Percentiles rank a stretch among this genome's conserved stretches.
These are phyloP conservation scores for Micromonas pusilla DNA, from an alignment of 139 green algal genomes.

Conservation along the genomic window DNA sequence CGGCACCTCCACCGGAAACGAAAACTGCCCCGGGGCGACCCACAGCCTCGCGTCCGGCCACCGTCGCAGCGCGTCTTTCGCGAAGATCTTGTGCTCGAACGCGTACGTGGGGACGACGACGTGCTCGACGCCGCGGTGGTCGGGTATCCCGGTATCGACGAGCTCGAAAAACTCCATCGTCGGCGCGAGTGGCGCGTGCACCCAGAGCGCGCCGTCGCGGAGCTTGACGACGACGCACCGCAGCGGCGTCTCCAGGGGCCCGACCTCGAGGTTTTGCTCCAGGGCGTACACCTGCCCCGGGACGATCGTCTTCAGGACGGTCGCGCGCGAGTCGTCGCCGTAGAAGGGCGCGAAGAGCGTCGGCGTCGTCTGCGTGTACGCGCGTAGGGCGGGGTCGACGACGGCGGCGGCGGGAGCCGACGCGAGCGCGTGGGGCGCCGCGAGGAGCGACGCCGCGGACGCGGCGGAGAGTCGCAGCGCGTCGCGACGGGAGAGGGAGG, in stretches of 20 bases:
- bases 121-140: conserved; percentile 31
- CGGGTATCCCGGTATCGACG: conserved; percentile 2
- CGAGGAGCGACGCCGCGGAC: too few relatives aligned
- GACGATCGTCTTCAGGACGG: not conserved
- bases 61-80: conserved; percentile 11
- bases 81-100: conserved; percentile 54
- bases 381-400: not conserved
- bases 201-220: conserved; percentile 7
- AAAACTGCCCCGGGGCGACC: conserved; percentile 41
- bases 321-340: not conserved
- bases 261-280: conserved; percentile 14
- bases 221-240: conserved; percentile 10
- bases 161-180: conserved; percentile 17
- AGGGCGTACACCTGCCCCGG: not conserved
- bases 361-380: not conserved
- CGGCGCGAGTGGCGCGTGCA: conserved; percentile 25
- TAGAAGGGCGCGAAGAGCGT: conserved; percentile 17
- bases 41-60: conserved; percentile 43
- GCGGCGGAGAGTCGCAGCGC: too few relatives aligned
- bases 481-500: too few relatives aligned
- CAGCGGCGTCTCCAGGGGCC: conserved; percentile 9
- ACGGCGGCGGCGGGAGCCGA: too few relatives aligned
- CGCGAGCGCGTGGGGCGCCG: too few relatives aligned
- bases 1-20: conserved; percentile 43
- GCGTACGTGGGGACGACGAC: conserved; percentile 50